Evolutionary conservation across 371 early-diverging fungal genomes (phyloP).

Genomic region (Choanephora cucurbitarum): DNA sequence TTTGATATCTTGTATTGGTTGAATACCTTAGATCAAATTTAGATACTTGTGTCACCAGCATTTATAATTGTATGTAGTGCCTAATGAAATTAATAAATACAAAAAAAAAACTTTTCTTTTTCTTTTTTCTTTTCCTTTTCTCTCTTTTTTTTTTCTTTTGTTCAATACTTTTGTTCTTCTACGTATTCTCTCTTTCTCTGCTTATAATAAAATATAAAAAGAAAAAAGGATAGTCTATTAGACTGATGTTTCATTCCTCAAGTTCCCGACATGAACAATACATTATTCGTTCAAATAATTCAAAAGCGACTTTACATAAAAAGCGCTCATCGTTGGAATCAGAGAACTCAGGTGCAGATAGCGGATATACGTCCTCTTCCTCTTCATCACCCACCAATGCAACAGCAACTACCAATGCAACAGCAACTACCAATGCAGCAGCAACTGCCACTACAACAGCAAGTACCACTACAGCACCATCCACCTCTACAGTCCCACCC

Average conservation of each 20-base stretch:
- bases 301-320: constrained; percentile 24
- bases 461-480: constrained; percentile 9
- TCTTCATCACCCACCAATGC: constrained; percentile 26
- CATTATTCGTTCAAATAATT: constrained; percentile 22
- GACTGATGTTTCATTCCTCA: constrained; percentile 42
- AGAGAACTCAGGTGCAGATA: constrained; percentile 39
- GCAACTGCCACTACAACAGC: too few species aligned
- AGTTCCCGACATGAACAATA: constrained; percentile 44
- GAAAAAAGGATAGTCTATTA: background rate
- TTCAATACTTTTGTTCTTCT: background rate
- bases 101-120: background rate
- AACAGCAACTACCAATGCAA: too few species aligned
- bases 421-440: too few species aligned
- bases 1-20: background rate
- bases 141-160: constrained; percentile 4
- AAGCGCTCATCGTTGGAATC: constrained; percentile 37
- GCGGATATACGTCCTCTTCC: constrained; percentile 44
- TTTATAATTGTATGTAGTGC: background rate
- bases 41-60: background rate
- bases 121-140: background rate
- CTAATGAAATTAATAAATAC: background rate
- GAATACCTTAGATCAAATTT: background rate
- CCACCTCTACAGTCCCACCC: background rate
- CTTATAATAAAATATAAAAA: background rate
- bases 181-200: too few species aligned